Percentiles rank a stretch among this genome's conserved stretches.
Evolutionary conservation across 1,284 basidiomycete species (phyloP).

Genomic region (Ustilago vetiveriae): DNA sequence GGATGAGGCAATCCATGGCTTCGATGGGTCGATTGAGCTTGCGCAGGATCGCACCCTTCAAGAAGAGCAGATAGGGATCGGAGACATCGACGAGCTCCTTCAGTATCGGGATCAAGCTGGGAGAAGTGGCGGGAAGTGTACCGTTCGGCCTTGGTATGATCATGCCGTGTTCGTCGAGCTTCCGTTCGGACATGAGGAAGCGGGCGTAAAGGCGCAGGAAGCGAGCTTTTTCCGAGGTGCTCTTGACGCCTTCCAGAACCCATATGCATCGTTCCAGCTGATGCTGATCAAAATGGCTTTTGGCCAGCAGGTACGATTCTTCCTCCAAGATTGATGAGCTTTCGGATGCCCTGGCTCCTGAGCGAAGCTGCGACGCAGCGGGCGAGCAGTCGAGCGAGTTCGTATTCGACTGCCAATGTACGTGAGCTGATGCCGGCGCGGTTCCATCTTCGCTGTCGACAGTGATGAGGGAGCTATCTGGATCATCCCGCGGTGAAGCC

Average conservation of each 20-base stretch:
- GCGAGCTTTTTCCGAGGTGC: slow-evolving; percentile 71
- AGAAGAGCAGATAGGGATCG: slow-evolving; percentile 61
- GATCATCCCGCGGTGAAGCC: slow-evolving; percentile 20
- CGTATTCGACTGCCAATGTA: slow-evolving; percentile 47
- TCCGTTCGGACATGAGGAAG: slow-evolving; percentile 72
- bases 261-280: slow-evolving; percentile 81
- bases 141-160: slow-evolving; percentile 47
- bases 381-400: slow-evolving; percentile 44
- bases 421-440: slow-evolving; percentile 38
- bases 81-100: slow-evolving; percentile 54
- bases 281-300: slow-evolving; percentile 78
- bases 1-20: slow-evolving; percentile 82
- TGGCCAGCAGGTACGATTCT: slow-evolving; percentile 75
- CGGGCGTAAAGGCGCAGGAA: slow-evolving; percentile 84
- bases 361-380: slow-evolving; percentile 17
- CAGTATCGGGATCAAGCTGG: slow-evolving; percentile 51
- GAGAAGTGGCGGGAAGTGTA: slow-evolving; percentile 41
- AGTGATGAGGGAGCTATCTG: slow-evolving; percentile 43
- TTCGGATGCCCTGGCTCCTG: background rate
- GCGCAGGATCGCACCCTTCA: slow-evolving; percentile 65
- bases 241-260: slow-evolving; percentile 44
- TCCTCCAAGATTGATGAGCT: slow-evolving; percentile 59
- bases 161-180: slow-evolving; percentile 53
- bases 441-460: slow-evolving; percentile 41
- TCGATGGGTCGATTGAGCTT: slow-evolving; percentile 69